Evolutionary conservation across 352 stramenopile genomes (phyloP).

Genomic region (Lagenidium giganteum): DNA sequence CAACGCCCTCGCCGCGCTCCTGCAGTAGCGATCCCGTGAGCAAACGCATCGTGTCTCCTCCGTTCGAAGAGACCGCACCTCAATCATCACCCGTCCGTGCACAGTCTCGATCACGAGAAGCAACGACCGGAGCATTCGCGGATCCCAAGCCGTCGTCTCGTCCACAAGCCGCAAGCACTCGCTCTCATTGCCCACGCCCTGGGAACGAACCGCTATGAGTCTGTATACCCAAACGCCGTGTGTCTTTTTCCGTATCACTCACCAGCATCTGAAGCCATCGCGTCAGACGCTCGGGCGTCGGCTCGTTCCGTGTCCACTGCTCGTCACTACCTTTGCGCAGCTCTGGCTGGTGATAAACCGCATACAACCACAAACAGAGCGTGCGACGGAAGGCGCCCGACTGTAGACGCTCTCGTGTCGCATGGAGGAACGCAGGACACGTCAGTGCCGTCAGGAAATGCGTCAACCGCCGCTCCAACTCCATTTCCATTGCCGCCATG

Average conservation of each 20-base stretch:
- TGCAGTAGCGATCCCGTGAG: background rate
- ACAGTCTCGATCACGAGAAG: conserved; percentile 27
- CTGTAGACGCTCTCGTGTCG: conserved; percentile 6
- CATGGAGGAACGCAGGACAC: conserved; percentile 29
- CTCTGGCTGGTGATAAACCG: conserved; percentile 24
- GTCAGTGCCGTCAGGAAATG: conserved; percentile 20
- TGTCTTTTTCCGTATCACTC: too few relatives aligned
- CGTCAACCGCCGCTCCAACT: conserved; percentile 10
- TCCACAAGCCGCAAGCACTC: too few relatives aligned
- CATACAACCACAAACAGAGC: conserved; percentile 39
- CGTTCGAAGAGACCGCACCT: conserved; percentile 18
- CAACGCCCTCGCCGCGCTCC: conserved; percentile 3
- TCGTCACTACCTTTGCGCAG: conserved; percentile 21
- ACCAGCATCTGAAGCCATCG: conserved; percentile 29
- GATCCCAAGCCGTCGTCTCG: background rate
- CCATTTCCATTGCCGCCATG: background rate
- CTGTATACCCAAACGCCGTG: too few relatives aligned
- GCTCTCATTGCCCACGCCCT: background rate
- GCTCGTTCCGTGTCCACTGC: conserved; percentile 24
- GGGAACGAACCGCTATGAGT: background rate
- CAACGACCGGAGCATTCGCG: conserved; percentile 1
- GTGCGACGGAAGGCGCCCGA: conserved; percentile 19
- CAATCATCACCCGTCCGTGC: conserved; percentile 38
- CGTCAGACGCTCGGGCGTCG: conserved; percentile 19
- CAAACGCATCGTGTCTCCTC: background rate